phyloP scores from a whole-genome alignment of 2,329 filamentous ascomycete genomes.

The Pyrenochaeta sp. region DNA sequence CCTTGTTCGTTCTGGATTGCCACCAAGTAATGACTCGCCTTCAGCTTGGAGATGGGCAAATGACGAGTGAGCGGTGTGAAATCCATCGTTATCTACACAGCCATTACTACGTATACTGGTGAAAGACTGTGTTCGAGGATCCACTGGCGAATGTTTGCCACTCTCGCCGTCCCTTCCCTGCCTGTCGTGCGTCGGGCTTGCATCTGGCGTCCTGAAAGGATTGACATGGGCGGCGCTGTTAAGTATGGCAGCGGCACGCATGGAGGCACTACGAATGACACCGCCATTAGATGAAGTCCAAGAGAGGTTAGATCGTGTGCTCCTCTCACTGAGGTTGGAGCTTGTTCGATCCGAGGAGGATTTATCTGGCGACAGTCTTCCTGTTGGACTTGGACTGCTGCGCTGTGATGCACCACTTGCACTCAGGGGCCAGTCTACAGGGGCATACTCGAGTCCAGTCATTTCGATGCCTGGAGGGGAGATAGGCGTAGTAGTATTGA shows the following conservation, averaged over 20 bases:
- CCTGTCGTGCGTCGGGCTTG: slow-evolving; percentile 39
- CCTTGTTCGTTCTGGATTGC: slow-evolving; percentile 45
- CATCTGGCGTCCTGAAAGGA: slow-evolving; percentile 44
- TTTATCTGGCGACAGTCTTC: slow-evolving; percentile 59
- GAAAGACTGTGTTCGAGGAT: slow-evolving; percentile 37
- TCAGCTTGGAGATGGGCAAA: slow-evolving; percentile 61
- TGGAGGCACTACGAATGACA: slow-evolving; percentile 56
- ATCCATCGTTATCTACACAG: slow-evolving; percentile 57
- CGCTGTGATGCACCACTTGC: slow-evolving; percentile 15
- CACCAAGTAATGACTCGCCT: slow-evolving; percentile 61
- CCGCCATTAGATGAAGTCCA: slow-evolving; percentile 52
- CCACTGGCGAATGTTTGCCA: slow-evolving; percentile 27
- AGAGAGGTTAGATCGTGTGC: slow-evolving; percentile 55
- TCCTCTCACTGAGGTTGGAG: slow-evolving; percentile 65
- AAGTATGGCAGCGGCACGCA: slow-evolving; percentile 53
- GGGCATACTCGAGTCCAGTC: neutral
- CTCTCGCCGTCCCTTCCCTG: slow-evolving; percentile 21
- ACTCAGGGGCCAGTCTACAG: slow-evolving; percentile 25
- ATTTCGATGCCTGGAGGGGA: slow-evolving; percentile 30
- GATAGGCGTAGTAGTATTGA: slow-evolving; percentile 22
- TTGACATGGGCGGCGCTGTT: slow-evolving; percentile 35
- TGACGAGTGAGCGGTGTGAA: slow-evolving; percentile 60
- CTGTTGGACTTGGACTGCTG: slow-evolving; percentile 30
- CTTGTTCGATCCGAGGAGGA: slow-evolving; percentile 59
- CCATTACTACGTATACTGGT: slow-evolving; percentile 50